Evolutionary conservation across 2,329 filamentous ascomycete genomes (phyloP).

Genomic region (Diaporthe longicolla): DNA sequence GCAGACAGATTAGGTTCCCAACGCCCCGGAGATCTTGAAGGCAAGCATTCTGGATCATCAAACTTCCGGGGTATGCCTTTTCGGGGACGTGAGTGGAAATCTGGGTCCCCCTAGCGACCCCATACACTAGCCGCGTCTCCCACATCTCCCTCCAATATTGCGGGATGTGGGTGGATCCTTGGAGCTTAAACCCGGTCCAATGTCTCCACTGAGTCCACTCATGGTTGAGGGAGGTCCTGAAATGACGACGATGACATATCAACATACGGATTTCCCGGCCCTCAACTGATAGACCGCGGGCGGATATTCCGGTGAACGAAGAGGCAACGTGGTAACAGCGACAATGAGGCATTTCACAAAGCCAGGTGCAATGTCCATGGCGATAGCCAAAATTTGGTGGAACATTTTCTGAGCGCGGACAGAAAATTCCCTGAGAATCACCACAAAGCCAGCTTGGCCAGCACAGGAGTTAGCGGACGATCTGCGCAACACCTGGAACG

Average conservation of each 20-base stretch:
- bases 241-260: conserved; percentile 13
- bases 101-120: background rate
- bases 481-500: background rate
- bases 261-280: conserved; percentile 13
- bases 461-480: background rate
- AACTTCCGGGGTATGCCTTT: conserved; percentile 10
- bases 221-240: background rate
- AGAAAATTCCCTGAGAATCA: background rate
- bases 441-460: no score
- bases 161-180: conserved; percentile 28
- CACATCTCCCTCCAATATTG: background rate
- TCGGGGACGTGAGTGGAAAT: background rate
- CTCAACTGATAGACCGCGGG: background rate
- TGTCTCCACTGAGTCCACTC: conserved; percentile 13
- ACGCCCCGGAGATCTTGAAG: conserved; percentile 15
- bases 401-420: background rate
- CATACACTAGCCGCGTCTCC: background rate
- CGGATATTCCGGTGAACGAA: conserved; percentile 1
- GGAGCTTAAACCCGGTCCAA: conserved; percentile 9
- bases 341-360: background rate
- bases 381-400: background rate
- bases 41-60: conserved; percentile 14
- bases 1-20: conserved; percentile 28
- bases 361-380: background rate
- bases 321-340: background rate